Conservation (phyloP, 805 yeast species). For the Ogataea neopini region DNA sequence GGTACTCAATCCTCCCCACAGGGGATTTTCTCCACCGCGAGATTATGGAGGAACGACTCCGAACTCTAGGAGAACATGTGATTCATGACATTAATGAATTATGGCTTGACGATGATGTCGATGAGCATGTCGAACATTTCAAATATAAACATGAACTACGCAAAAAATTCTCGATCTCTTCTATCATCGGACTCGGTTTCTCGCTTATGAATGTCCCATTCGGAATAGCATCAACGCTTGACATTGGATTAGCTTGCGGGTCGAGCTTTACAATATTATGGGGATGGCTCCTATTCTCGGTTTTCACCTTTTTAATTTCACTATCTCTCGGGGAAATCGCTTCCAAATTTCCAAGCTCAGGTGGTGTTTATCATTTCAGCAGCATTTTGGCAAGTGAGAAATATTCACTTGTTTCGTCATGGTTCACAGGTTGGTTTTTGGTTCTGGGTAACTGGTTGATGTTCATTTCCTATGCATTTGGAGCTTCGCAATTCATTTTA, state of each 20-base stretch:
- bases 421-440: slow-evolving; percentile 80
- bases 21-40: slow-evolving; percentile 19
- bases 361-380: slow-evolving; percentile 75
- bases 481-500: slow-evolving; percentile 73
- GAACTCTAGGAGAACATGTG: slow-evolving; percentile 31
- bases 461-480: slow-evolving; percentile 70
- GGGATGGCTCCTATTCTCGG: slow-evolving; percentile 70
- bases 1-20: slow-evolving; percentile 20
- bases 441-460: slow-evolving; percentile 78
- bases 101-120: slow-evolving; percentile 45
- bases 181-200: slow-evolving; percentile 77
- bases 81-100: slow-evolving; percentile 35
- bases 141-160: slow-evolving; percentile 71
- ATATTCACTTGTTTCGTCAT: slow-evolving; percentile 59
- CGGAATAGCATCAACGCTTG: slow-evolving; percentile 72
- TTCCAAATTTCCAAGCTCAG: slow-evolving; percentile 75
- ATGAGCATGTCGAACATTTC: slow-evolving; percentile 67
- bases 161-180: slow-evolving; percentile 64
- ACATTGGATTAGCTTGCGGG: slow-evolving; percentile 72
- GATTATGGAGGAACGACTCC: slow-evolving; percentile 22
- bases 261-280: slow-evolving; percentile 73
- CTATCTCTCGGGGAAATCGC: slow-evolving; percentile 75
- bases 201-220: slow-evolving; percentile 82
- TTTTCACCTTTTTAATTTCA: slow-evolving; percentile 65
- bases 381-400: slow-evolving; percentile 64